A percentile compares a stretch with the other conserved stretches of the same genome.
Conservation (phyloP, 768 basidiomycete species). For the Tulasnella sp. region DNA sequence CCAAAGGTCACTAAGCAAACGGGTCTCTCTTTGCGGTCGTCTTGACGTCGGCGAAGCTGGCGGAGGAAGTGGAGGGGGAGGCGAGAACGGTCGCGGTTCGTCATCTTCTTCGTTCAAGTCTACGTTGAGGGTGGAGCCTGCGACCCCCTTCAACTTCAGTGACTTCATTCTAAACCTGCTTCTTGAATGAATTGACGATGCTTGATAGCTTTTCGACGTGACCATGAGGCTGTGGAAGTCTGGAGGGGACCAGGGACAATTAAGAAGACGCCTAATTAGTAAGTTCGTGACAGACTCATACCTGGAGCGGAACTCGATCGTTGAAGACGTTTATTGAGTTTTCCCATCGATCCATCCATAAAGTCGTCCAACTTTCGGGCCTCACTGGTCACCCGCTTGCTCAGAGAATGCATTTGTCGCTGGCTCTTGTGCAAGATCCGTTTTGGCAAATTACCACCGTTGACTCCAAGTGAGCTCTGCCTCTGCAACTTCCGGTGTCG, state of each 20-base stretch:
- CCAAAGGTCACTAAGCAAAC: constrained; percentile 86
- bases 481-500: not conserved
- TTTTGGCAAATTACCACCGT: constrained; percentile 23
- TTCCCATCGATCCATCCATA: constrained; percentile 24
- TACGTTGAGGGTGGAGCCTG: constrained; percentile 7
- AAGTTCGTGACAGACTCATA: constrained; percentile 43
- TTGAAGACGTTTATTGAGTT: constrained; percentile 46
- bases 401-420: constrained; percentile 33
- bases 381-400: constrained; percentile 30
- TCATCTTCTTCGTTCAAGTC: constrained; percentile 23
- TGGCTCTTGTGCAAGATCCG: constrained; percentile 33
- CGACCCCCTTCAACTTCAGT: constrained; percentile 9
- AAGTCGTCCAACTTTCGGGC: constrained; percentile 26
- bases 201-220: constrained; percentile 65
- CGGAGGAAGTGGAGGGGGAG: constrained; percentile 51
- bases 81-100: constrained; percentile 36
- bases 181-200: constrained; percentile 83
- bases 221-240: constrained; percentile 72
- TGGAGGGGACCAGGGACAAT: constrained; percentile 39
- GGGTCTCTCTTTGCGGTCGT: constrained; percentile 58
- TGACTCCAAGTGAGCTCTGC: constrained; percentile 7
- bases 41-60: constrained; percentile 45
- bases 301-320: constrained; percentile 72
- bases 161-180: constrained; percentile 41
- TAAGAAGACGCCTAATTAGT: not conserved